Percentiles rank a stretch among this genome's conserved stretches.
Conservation (phyloP, 768 basidiomycete genomes). For the Cystobasidium onofrii region DNA sequence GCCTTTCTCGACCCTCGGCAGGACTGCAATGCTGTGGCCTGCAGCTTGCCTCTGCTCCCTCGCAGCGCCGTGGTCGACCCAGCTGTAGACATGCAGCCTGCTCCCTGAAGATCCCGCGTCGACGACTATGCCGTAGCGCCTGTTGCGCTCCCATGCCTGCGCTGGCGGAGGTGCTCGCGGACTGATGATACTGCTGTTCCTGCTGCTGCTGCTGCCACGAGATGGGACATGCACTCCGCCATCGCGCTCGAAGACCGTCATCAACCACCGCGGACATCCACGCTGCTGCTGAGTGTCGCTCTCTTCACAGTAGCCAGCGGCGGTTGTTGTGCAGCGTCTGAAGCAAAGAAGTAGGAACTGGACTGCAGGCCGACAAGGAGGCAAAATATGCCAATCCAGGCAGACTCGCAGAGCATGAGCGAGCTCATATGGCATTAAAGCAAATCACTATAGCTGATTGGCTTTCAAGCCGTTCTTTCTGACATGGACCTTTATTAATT, state of each 20-base stretch:
- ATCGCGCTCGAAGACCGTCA: neutral
- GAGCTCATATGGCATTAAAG: no score
- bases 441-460: no score
- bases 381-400: no score
- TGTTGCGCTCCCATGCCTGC: neutral
- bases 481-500: no score
- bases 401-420: no score
- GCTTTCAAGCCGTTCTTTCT: no score
- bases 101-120: conserved; percentile 98
- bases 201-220: neutral
- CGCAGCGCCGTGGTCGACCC: conserved; percentile 69
- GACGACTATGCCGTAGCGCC: conserved; percentile 75
- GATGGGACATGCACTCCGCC: neutral
- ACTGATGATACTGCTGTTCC: neutral
- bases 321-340: no score
- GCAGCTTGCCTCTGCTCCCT: conserved; percentile 52
- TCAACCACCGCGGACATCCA: neutral
- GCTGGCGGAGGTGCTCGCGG: neutral
- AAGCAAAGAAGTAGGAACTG: no score
- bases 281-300: neutral
- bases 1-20: conserved; percentile 88
- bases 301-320: no score
- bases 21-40: conserved; percentile 51
- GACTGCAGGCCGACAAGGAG: no score
- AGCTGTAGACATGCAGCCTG: conserved; percentile 90